Evolutionary conservation across 73 alveolate species (phyloP), one percentile per base, ranked within the genome.

Genomic region (Diophrys appendiculata): DNA sequence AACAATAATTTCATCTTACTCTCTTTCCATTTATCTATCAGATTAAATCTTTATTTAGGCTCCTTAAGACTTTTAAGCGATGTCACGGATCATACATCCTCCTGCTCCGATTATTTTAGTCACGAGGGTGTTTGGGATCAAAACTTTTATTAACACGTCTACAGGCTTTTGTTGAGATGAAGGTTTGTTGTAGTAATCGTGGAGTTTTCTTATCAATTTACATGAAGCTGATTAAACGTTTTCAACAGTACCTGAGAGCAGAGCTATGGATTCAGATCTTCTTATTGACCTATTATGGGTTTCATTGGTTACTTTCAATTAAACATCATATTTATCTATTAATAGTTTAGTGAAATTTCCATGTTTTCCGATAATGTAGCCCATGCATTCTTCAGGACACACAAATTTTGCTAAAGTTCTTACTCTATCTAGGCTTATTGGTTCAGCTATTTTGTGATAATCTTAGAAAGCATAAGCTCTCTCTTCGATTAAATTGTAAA

Each of bases 11-110:
- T 86, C 93, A 28, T 60, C 73, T 28, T 54, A 76, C 52, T 86
- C 93, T 73, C 87, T 72, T 55, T 86, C 93, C 27, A 80, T 76
- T 25, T 79, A 76, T 69, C 80, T 86, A 32, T 80, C 76, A 23
- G 89, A 79, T 26, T 65, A 84, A 29, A 86, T 73, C 72, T 85
- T 78, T 18, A 86, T 86, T 24, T 80, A 77, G 23, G 93, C 83
- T 52, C 93, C 93, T 26, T 88, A 82, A 23, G 89, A 79, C 79
- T 82, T 86, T 35, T 75, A 53, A 3, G 93, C 81, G 29, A 86
- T 86, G 72, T 86, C 93, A 65, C 84, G 78, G 31, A 86, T 86
- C 89, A 86, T 79, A 69, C 93, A 86, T 1, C 93, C 93, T 31
- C 83, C 78, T 13, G 93, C 93, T 11, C 93, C 93, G 43, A 86